Conservation (phyloP, 2,329 filamentous ascomycete species). For the Neofusicoccum parvum region DNA sequence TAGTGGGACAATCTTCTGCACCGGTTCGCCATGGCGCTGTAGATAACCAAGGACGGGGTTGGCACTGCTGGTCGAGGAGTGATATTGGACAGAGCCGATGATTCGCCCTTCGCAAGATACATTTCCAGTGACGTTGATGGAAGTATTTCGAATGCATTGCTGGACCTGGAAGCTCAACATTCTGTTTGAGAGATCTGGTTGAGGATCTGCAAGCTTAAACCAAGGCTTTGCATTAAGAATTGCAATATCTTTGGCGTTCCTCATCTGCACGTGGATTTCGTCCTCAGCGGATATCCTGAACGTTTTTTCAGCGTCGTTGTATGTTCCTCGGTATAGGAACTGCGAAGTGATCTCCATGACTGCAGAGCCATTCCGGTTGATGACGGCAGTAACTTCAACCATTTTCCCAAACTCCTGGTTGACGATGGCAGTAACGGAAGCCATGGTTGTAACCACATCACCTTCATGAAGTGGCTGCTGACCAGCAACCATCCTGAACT, state of each 20-base stretch:
- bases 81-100: not conserved
- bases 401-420: slow-evolving; percentile 25
- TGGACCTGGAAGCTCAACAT: slow-evolving; percentile 24
- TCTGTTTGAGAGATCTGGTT: slow-evolving; percentile 14
- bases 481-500: slow-evolving; percentile 23
- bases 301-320: slow-evolving; percentile 21
- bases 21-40: slow-evolving; percentile 26
- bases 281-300: not conserved
- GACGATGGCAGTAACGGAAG: slow-evolving; percentile 22
- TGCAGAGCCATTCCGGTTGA: slow-evolving; percentile 24
- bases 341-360: slow-evolving; percentile 27
- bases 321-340: slow-evolving; percentile 26
- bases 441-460: slow-evolving; percentile 23
- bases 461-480: slow-evolving; percentile 23
- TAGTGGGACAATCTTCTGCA: slow-evolving; percentile 22
- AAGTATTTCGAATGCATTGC: slow-evolving; percentile 4
- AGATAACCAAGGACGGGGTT: slow-evolving; percentile 33
- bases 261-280: not conserved
- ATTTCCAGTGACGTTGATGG: not conserved
- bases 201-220: not conserved
- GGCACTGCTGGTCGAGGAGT: not conserved
- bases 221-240: not conserved
- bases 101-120: not conserved
- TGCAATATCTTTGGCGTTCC: not conserved
- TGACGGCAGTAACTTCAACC: slow-evolving; percentile 26